Base-by-base conservation (phyloP, 192 early-diverging fungal genomes). In the Entomortierella lignicola region DNA sequence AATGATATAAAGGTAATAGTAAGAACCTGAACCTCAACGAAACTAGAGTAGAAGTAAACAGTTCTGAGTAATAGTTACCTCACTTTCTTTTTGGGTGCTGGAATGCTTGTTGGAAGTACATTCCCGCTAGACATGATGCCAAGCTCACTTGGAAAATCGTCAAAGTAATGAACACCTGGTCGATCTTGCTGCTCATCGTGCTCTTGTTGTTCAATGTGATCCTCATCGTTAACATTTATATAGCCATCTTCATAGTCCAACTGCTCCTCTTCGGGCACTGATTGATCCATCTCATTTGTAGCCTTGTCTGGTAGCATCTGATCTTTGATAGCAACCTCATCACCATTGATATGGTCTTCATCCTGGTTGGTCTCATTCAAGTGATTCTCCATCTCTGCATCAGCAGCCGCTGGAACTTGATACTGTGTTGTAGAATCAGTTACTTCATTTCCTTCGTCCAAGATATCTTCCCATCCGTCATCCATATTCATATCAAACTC, bases 61-160 rank as follows among this genome's bases (percentile, higher is more conserved):
- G 26, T 54, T 2, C 6, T 54, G 8, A 54, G 10, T 17, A 5
- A 15, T 27, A 8, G 11, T 68, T 58, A 77, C 74, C 61, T 39
- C 15, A 55, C 21, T 30, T 23, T 27, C 27, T 64, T 77, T 23
- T 63, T 77, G 12, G 66, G 48, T 8, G 44, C 27, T 12, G 48
- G 44, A 8, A 51, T 4, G n/a, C 52, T 63, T 17, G 66, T 68
- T 1, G 66, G 60, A 10, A 77, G 66, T 10, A 77, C 54, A 4
- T 64, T 56, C 15, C 74, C 74, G 25, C 69, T 77, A 1, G 74
- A 77, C 74, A 77, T 77, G 37, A 77, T 77, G 25, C 74, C 74
- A 4, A 77, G 25, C 32, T 77, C 74, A 34, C 74, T 77, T 4
- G 74, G 74, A 53, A 77, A 77, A 43, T 77, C 74, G 25, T 77